A percentile compares a stretch with the other conserved stretches of the same genome.
phyloP scores from a whole-genome alignment of 495 filamentous ascomycete genomes.

The Tuber aestivum region DNA sequence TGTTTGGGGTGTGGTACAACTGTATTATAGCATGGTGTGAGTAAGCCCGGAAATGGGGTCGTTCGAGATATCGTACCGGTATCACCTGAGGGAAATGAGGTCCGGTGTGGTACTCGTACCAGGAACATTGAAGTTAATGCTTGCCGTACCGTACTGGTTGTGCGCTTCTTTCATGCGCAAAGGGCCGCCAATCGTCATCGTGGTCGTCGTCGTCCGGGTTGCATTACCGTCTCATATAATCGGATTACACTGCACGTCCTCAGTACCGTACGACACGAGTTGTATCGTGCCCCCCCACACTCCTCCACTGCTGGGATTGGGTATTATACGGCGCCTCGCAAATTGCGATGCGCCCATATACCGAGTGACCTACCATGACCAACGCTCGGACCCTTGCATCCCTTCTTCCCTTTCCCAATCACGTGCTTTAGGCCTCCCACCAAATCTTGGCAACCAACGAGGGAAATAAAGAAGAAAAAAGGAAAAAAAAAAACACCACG shows the following conservation, averaged over 20 bases:
- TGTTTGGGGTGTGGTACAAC: not conserved
- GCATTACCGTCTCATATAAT: not conserved
- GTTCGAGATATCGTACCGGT: not conserved
- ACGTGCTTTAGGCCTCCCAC: not conserved
- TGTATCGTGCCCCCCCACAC: not conserved
- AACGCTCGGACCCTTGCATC: not conserved
- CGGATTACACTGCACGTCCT: not conserved
- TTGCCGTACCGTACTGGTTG: not conserved
- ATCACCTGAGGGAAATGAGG: not conserved
- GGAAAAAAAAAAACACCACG: too few species aligned
- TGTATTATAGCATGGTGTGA: not conserved
- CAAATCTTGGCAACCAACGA: not conserved
- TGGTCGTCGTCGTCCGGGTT: not conserved
- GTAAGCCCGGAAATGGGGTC: not conserved
- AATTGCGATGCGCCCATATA: not conserved
- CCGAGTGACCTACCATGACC: too few species aligned
- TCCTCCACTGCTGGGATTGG: not conserved
- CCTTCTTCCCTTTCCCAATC: not conserved
- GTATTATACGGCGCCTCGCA: not conserved
- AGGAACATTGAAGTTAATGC: not conserved
- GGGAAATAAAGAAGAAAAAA: not conserved
- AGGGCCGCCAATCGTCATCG: not conserved
- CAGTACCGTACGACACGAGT: too few species aligned
- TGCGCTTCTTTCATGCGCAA: not conserved
- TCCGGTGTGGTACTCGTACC: too few species aligned